Percentiles rank a stretch among this genome's conserved stretches.
These are phyloP conservation scores for Thalassiosira pacifica DNA, from an alignment of 352 stramenopile species.

Conservation along the genomic window DNA sequence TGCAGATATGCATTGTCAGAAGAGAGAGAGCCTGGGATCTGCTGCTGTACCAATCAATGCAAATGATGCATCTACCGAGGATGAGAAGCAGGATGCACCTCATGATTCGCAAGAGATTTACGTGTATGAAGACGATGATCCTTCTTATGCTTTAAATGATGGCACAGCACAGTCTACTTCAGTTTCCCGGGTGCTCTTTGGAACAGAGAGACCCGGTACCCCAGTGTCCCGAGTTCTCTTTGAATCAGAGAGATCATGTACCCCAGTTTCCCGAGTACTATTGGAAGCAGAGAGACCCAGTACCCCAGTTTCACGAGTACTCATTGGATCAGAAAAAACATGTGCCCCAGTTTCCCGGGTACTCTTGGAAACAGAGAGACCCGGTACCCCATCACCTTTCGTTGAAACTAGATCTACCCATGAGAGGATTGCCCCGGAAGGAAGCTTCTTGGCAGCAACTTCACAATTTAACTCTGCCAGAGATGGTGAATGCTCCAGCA, in stretches of 20 bases:
- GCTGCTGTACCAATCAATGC: constrained; percentile 17
- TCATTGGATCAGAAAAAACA: too few relatives aligned
- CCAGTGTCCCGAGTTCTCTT: too few relatives aligned
- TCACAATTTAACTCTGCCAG: constrained; percentile 23
- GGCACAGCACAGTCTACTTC: neutral
- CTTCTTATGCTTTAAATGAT: neutral
- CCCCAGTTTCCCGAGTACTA: neutral
- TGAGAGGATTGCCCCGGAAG: constrained; percentile 18
- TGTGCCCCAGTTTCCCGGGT: neutral
- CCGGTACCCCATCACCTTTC: neutral
- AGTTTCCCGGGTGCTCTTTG: neutral
- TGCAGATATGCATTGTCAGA: neutral
- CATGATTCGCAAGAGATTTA: constrained; percentile 15
- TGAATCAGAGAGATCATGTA: too few relatives aligned
- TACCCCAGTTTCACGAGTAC: too few relatives aligned
- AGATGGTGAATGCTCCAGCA: constrained; percentile 22
- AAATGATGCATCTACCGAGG: neutral
- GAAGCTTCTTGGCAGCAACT: constrained; percentile 55
- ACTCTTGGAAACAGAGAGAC: neutral
- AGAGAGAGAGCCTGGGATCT: constrained; percentile 11
- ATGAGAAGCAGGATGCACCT: neutral
- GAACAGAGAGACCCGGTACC: neutral
- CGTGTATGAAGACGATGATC: constrained; percentile 39
- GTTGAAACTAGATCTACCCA: neutral
- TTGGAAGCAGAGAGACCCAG: neutral